These are phyloP conservation scores for Curvularia sp. DNA, from an alignment of 2,329 filamentous ascomycete genomes.

Conservation along the genomic window DNA sequence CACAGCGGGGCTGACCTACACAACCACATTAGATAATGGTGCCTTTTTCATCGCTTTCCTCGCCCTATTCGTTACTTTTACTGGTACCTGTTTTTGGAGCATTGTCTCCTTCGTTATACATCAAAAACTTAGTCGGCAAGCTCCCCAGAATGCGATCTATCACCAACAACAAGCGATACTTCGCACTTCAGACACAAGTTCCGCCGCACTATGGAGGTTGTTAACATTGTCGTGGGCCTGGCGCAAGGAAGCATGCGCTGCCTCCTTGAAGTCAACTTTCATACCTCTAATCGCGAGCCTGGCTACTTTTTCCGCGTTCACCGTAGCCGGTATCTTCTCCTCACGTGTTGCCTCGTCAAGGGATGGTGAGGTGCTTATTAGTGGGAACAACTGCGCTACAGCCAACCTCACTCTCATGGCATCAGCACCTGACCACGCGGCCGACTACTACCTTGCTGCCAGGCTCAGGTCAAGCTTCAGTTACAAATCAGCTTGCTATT, in stretches of 20 bases:
- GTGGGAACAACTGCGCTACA: constrained; percentile 21
- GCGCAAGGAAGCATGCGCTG: constrained; percentile 10
- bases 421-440: background rate
- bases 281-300: constrained; percentile 14
- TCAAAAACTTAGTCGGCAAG: constrained; percentile 21
- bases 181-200: constrained; percentile 39
- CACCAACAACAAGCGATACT: constrained; percentile 46
- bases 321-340: constrained; percentile 44
- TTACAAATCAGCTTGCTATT: constrained; percentile 34
- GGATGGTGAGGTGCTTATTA: constrained; percentile 45
- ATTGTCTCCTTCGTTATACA: constrained; percentile 40
- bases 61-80: constrained; percentile 37
- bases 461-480: constrained; percentile 23
- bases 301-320: constrained; percentile 24
- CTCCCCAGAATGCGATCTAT: constrained; percentile 37
- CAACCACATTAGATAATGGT: constrained; percentile 37
- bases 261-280: constrained; percentile 20
- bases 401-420: constrained; percentile 14
- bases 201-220: constrained; percentile 28
- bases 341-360: constrained; percentile 45
- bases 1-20: constrained; percentile 44
- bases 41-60: constrained; percentile 47
- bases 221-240: constrained; percentile 26
- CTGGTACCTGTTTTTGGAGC: constrained; percentile 38
- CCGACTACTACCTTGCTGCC: constrained; percentile 9